phyloP scores from a whole-genome alignment of 2,329 filamentous ascomycete species.

The Thermothelomyces thermophilus region DNA sequence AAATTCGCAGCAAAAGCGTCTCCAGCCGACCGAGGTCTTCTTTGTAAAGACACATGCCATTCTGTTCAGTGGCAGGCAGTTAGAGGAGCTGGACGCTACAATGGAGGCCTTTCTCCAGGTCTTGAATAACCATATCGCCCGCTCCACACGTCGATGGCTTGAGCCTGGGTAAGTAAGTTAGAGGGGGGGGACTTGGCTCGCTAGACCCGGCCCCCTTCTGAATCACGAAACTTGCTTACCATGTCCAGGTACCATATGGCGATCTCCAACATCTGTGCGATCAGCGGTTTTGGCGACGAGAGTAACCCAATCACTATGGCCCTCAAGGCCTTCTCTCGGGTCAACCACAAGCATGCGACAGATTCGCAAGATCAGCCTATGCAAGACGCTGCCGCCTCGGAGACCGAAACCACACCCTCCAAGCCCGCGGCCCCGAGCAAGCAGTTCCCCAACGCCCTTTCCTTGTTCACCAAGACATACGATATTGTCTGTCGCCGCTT shows the following conservation, averaged over 20 bases:
- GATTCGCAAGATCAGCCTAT: slow-evolving; percentile 20
- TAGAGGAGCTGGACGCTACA: slow-evolving; percentile 40
- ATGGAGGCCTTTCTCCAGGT: slow-evolving; percentile 44
- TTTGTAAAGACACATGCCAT: slow-evolving; percentile 61
- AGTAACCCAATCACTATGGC: slow-evolving; percentile 41
- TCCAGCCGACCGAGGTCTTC: slow-evolving; percentile 45
- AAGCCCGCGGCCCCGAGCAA: neutral
- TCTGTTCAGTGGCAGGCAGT: slow-evolving; percentile 49
- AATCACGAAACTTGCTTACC: too few species aligned
- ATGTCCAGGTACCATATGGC: slow-evolving; percentile 44
- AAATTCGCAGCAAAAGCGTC: slow-evolving; percentile 30
- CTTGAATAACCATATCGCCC: slow-evolving; percentile 52
- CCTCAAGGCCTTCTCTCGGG: slow-evolving; percentile 32
- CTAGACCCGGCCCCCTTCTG: neutral
- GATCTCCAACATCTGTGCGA: slow-evolving; percentile 46
- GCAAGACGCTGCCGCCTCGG: neutral
- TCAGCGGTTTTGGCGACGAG: slow-evolving; percentile 48
- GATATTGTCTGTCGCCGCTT: neutral
- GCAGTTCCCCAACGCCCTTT: neutral
- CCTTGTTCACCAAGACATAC: neutral
- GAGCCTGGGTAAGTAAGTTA: slow-evolving; percentile 37
- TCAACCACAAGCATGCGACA: neutral
- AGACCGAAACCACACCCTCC: neutral
- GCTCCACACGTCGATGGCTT: slow-evolving; percentile 45
- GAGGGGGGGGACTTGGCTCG: neutral